These are phyloP conservation scores for Xylaria bambusicola DNA, from an alignment of 495 filamentous ascomycete genomes.

Conservation along the genomic window DNA sequence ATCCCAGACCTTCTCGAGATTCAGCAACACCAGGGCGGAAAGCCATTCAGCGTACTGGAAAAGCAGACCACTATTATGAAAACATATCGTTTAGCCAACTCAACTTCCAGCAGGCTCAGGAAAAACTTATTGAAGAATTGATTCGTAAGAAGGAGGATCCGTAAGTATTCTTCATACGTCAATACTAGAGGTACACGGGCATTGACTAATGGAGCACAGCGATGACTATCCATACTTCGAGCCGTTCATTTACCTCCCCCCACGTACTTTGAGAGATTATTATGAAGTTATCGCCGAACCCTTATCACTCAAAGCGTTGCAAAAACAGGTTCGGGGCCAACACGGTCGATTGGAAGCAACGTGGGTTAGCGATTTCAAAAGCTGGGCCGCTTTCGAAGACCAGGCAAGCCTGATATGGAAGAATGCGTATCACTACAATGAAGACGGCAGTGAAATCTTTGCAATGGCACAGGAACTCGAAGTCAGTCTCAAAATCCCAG, in stretches of 20 bases:
- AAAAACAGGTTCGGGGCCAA: constrained; percentile 69
- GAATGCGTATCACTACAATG: constrained; percentile 86
- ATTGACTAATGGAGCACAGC: constrained; percentile 31
- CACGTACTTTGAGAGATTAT: constrained; percentile 67
- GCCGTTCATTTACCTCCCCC: constrained; percentile 67
- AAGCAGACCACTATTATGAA: constrained; percentile 54
- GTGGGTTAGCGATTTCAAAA: constrained; percentile 70
- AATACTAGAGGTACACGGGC: too few species aligned
- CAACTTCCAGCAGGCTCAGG: constrained; percentile 76
- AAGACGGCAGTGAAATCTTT: constrained; percentile 80
- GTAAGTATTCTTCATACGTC: constrained; percentile 44
- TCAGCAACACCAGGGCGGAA: constrained; percentile 29
- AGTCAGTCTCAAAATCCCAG: constrained; percentile 45
- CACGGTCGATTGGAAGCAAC: constrained; percentile 65
- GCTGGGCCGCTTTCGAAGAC: constrained; percentile 77
- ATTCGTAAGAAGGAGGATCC: constrained; percentile 62
- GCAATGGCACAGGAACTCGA: constrained; percentile 72
- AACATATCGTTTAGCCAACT: constrained; percentile 61
- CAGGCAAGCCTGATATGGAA: constrained; percentile 77
- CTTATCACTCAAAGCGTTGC: constrained; percentile 67
- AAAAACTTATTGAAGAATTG: constrained; percentile 72
- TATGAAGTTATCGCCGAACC: constrained; percentile 75
- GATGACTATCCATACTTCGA: constrained; percentile 58
- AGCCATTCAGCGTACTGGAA: constrained; percentile 26
- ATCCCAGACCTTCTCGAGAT: constrained; percentile 32